Conservation (phyloP, 805 yeast species). For the Lipomyces sp. region DNA sequence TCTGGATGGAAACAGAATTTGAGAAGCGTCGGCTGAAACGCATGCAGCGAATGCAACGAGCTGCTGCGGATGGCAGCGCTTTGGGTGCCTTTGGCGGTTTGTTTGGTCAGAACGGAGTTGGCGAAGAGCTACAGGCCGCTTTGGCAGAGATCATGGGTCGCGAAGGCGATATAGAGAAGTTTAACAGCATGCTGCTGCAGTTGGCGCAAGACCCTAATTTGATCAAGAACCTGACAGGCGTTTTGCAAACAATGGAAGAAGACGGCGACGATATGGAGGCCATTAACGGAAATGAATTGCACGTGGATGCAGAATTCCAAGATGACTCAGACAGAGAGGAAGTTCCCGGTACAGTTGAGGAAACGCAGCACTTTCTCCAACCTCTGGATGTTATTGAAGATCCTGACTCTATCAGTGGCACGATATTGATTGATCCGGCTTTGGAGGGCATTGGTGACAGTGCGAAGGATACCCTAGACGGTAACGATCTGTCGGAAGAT, state of each 20-base stretch:
- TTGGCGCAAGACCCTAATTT: conserved; percentile 33
- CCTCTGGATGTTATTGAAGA: too few relatives aligned
- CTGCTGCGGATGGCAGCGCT: conserved; percentile 11
- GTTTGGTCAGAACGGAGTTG: conserved; percentile 21
- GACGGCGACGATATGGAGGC: conserved; percentile 13
- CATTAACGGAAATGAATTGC: neutral
- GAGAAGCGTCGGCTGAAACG: conserved; percentile 61
- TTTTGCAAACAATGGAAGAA: conserved; percentile 25
- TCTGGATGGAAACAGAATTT: conserved; percentile 78
- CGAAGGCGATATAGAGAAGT: conserved; percentile 27
- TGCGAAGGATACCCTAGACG: neutral
- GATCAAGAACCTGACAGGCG: conserved; percentile 28
- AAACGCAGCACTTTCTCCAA: too few relatives aligned
- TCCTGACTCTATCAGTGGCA: too few relatives aligned
- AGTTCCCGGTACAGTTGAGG: too few relatives aligned
- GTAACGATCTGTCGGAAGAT: neutral
- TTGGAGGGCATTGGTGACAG: neutral
- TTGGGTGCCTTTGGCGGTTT: conserved; percentile 6
- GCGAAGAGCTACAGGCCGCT: conserved; percentile 32
- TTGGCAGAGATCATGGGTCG: conserved; percentile 31
- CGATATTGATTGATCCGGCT: neutral
- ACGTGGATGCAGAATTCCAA: too few relatives aligned
- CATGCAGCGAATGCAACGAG: conserved; percentile 40
- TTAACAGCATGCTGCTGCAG: conserved; percentile 32
- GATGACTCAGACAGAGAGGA: too few relatives aligned